Conservation (phyloP, 2,329 filamentous ascomycete genomes). For the Calonectria pteridis region DNA sequence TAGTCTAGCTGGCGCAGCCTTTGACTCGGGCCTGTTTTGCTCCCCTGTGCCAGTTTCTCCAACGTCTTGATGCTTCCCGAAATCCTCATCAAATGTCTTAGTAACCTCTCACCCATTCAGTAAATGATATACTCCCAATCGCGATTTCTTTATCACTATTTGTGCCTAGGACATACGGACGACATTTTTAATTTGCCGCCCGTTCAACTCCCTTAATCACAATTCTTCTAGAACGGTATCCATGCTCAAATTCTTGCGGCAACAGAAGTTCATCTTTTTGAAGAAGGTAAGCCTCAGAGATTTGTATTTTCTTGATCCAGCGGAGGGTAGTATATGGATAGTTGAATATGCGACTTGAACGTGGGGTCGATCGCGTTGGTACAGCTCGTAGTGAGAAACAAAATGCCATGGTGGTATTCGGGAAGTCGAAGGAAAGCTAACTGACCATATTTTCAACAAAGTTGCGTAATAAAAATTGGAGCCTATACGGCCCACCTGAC, state of each 20-base stretch:
- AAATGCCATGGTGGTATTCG: not conserved
- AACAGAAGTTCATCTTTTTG: not conserved
- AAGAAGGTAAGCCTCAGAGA: not conserved
- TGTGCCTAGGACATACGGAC: too few relatives aligned
- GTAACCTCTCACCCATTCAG: not conserved
- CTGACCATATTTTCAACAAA: not conserved
- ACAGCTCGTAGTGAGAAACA: not conserved
- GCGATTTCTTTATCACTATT: not conserved
- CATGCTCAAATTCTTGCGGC: not conserved
- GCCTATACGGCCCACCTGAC: not conserved
- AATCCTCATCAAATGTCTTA: not conserved
- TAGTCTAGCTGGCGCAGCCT: not conserved
- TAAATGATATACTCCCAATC: not conserved
- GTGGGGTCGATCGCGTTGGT: not conserved
- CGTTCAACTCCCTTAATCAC: too few relatives aligned
- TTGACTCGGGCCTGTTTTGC: not conserved
- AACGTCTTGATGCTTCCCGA: not conserved
- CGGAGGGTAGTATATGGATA: not conserved
- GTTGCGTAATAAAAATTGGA: not conserved
- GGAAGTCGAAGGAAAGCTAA: not conserved
- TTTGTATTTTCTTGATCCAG: not conserved
- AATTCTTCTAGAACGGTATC: not conserved
- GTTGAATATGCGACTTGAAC: not conserved
- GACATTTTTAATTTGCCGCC: too few relatives aligned
- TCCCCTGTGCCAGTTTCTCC: not conserved